Evolutionary conservation across 2,329 filamentous ascomycete species (phyloP), one percentile per base, ranked within the genome.

Genomic region (Fusarium sp.): DNA sequence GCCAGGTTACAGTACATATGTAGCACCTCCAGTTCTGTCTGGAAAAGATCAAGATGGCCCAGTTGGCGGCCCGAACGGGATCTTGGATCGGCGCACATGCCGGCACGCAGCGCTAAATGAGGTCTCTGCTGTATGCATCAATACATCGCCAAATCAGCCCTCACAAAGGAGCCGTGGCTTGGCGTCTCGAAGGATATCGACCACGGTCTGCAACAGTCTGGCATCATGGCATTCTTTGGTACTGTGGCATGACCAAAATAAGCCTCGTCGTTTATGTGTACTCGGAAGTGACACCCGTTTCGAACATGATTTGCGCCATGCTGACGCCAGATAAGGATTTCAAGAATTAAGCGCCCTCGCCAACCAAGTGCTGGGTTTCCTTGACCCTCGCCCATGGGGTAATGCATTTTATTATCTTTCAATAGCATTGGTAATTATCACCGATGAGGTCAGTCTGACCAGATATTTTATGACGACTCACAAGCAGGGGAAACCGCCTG

Each of bases 1-100:
- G 45, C 20, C 15, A 41, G 35, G 44, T 35, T 56, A 44, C 25
- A 39, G 31, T 42, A 25, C 38, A 33, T 44, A 53, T 31, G 15
- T 25, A 31, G 18, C 18, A 49, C 46, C 25, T 52, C 36, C 62
- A 65, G 36, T 25, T 54, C 46, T 56, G 22, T 45, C 35, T 42
- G 33, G 17, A 57, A 47, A 58, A 38, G 35, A 59, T 55, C 53
- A 63, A 53, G 68, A 59, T 61, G 53, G 53, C 64, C 71, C 41
- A 74, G 70, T 64, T 65, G 53, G 65, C 72, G 75, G 75, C 63
- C 75, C 72, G 72, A 61, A 63, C 75, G 73, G 73, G 75, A 76
- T 74, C 68, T 62, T 66, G 72, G 75, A 75, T 77, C 75, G 65
- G 68, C 70, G 56, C 55, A 62, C 70, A 69, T 70, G 63, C 75